phyloP scores from a whole-genome alignment of 2,329 filamentous ascomycete species.

The Pyrenochaeta sp. region DNA sequence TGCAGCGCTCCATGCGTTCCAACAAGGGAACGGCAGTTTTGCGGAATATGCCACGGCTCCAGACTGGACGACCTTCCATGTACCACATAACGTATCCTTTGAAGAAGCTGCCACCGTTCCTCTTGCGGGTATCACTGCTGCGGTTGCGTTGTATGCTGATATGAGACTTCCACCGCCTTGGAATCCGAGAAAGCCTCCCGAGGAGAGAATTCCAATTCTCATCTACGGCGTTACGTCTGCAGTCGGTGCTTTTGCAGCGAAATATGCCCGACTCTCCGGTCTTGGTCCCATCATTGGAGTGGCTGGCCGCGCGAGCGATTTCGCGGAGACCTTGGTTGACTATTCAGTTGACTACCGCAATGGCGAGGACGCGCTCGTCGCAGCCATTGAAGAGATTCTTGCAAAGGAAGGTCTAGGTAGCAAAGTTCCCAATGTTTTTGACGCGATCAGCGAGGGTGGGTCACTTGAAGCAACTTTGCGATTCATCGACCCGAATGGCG shows the following conservation, averaged over 20 bases:
- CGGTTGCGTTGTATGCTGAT: slow-evolving; percentile 50
- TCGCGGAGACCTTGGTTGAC: slow-evolving; percentile 46
- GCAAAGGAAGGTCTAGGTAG: slow-evolving; percentile 39
- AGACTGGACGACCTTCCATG: slow-evolving; percentile 63
- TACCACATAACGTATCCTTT: slow-evolving; percentile 35
- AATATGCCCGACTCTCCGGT: slow-evolving; percentile 44
- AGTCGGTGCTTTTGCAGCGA: slow-evolving; percentile 48
- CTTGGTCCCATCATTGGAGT: slow-evolving; percentile 50
- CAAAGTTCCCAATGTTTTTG: slow-evolving; percentile 61
- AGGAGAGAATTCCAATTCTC: slow-evolving; percentile 31
- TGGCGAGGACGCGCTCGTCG: slow-evolving; percentile 56
- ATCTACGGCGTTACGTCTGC: slow-evolving; percentile 50
- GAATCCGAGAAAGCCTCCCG: neutral
- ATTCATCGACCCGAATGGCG: slow-evolving; percentile 41
- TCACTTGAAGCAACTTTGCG: slow-evolving; percentile 44
- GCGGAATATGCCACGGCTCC: slow-evolving; percentile 67
- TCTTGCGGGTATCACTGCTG: slow-evolving; percentile 54
- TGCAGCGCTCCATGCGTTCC: slow-evolving; percentile 62
- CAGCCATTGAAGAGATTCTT: slow-evolving; percentile 54
- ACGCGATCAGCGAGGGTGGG: slow-evolving; percentile 64
- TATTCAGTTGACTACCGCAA: slow-evolving; percentile 60
- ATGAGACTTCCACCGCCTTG: slow-evolving; percentile 44
- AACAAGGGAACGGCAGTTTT: slow-evolving; percentile 59
- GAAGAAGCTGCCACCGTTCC: slow-evolving; percentile 53
- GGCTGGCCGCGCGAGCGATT: slow-evolving; percentile 41